Evolutionary conservation across 129 eudicot species (phyloP).

Genomic region (Flaveria brownii): DNA sequence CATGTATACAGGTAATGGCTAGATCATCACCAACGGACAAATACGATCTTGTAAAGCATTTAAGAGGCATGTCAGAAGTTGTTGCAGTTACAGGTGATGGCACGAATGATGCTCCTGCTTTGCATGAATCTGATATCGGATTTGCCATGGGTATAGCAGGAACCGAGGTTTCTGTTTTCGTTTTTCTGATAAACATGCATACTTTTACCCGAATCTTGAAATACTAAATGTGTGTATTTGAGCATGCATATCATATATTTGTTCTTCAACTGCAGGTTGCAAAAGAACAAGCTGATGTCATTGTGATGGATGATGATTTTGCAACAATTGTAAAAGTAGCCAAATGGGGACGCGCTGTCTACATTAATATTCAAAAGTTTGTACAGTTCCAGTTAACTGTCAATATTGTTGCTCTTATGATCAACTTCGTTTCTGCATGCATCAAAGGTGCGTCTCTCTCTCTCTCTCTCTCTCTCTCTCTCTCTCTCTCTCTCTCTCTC

Average conservation of each 20-base stretch:
- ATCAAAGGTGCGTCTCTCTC: constrained; percentile 50
- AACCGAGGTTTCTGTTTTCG: constrained; percentile 64
- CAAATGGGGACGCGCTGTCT: constrained; percentile 95
- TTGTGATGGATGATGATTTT: constrained; percentile 88
- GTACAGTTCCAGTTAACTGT: constrained; percentile 97
- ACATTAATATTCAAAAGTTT: constrained; percentile 94
- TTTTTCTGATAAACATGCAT: neutral
- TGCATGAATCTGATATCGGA: constrained; percentile 86
- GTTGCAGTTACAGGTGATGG: constrained; percentile 96
- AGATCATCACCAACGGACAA: constrained; percentile 56
- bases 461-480: too few relatives aligned
- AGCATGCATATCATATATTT: too few relatives aligned
- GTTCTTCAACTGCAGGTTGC: constrained; percentile 63
- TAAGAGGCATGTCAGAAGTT: constrained; percentile 59
- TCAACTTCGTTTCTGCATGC: constrained; percentile 92
- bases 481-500: neutral
- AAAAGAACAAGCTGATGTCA: constrained; percentile 92
- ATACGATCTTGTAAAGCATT: constrained; percentile 58
- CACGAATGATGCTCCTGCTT: constrained; percentile 93
- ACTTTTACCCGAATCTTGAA: too few relatives aligned
- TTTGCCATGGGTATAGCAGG: constrained; percentile 94
- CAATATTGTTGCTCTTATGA: constrained; percentile 88
- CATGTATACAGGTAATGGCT: constrained; percentile 73
- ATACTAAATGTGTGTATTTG: neutral
- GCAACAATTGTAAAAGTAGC: constrained; percentile 89